Percentiles rank a stretch among this genome's conserved stretches.
phyloP scores from a whole-genome alignment of 495 filamentous ascomycete species.

The Aspergillus wentii region DNA sequence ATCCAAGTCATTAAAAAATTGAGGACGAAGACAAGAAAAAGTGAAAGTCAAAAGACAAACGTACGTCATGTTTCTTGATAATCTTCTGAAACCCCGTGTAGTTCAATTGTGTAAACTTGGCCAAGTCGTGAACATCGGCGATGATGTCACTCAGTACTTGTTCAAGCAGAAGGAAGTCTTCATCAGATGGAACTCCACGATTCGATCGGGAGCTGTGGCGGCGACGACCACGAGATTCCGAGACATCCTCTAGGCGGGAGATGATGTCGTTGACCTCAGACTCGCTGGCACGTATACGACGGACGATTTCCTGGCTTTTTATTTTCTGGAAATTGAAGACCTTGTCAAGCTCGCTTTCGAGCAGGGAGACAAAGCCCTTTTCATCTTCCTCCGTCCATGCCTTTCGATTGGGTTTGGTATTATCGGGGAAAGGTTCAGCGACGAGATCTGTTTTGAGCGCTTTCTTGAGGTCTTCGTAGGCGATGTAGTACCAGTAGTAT shows the following conservation, averaged over 20 bases:
- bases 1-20: neutral
- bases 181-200: conserved; percentile 56
- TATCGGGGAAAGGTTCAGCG: conserved; percentile 47
- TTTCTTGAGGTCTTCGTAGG: conserved; percentile 88
- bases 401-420: conserved; percentile 50
- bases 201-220: conserved; percentile 14
- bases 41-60: conserved; percentile 21
- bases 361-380: conserved; percentile 74
- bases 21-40: neutral
- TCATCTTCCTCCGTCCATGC: conserved; percentile 93
- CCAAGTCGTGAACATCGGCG: conserved; percentile 96
- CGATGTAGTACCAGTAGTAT: conserved; percentile 95
- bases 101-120: conserved; percentile 97
- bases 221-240: conserved; percentile 18
- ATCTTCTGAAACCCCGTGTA: conserved; percentile 99
- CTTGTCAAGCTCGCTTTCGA: conserved; percentile 92
- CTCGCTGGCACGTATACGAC: conserved; percentile 80
- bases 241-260: conserved; percentile 51
- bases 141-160: conserved; percentile 96
- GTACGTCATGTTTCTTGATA: conserved; percentile 98
- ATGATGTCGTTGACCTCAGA: conserved; percentile 86
- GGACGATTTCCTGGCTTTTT: conserved; percentile 89
- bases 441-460: conserved; percentile 73
- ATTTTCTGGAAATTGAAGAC: conserved; percentile 95
- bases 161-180: conserved; percentile 91